Conservation (phyloP, 108 stramenopile species). For the Fistulifera solaris region DNA sequence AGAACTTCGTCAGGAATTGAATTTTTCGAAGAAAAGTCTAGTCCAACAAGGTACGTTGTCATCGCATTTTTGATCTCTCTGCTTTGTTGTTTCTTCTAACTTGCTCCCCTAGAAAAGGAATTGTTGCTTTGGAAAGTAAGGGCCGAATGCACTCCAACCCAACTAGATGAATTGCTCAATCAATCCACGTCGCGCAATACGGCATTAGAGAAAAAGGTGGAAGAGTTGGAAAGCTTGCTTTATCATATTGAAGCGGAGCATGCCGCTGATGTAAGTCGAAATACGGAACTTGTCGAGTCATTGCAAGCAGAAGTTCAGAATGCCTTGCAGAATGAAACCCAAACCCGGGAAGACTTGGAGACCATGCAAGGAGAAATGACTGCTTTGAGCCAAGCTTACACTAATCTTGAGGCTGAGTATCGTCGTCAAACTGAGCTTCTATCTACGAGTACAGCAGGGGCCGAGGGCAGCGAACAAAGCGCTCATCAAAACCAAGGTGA, state of each 20-base stretch:
- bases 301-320: constrained; percentile 26
- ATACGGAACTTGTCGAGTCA: constrained; percentile 21
- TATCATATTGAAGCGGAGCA: too few relatives aligned
- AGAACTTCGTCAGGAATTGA: constrained; percentile 25
- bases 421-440: constrained; percentile 16
- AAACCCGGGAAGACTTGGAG: constrained; percentile 33
- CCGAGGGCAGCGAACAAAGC: constrained; percentile 1
- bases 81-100: neutral
- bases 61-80: neutral
- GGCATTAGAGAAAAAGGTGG: constrained; percentile 41
- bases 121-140: constrained; percentile 47
- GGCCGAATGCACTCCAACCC: constrained; percentile 48
- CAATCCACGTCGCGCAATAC: constrained; percentile 44
- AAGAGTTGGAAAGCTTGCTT: constrained; percentile 12
- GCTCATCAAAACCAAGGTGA: neutral
- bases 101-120: constrained; percentile 23
- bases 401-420: constrained; percentile 60
- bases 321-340: constrained; percentile 16
- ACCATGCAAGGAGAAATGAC: constrained; percentile 53
- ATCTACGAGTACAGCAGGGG: too few relatives aligned
- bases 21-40: neutral
- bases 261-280: constrained; percentile 17
- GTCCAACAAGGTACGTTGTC: constrained; percentile 6
- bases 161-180: constrained; percentile 54
- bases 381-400: constrained; percentile 62